phyloP scores from a whole-genome alignment of 306 rosid genomes.

The Prunus mume region DNA sequence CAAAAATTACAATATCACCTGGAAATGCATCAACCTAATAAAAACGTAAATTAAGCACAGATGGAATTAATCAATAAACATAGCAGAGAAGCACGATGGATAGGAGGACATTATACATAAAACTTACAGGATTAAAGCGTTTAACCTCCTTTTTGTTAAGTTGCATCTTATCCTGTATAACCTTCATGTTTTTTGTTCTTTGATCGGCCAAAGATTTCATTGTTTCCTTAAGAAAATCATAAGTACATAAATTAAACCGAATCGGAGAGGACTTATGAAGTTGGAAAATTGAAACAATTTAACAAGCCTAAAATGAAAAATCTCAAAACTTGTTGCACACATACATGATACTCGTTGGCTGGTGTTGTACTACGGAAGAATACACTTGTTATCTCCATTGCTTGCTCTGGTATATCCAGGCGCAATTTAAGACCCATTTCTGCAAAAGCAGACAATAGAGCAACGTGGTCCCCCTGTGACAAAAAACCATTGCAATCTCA shows the following conservation, averaged over 20 bases:
- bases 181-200: conserved; percentile 75
- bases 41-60: conserved; percentile 14
- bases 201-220: conserved; percentile 63
- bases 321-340: conserved; percentile 23
- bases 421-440: conserved; percentile 98
- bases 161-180: conserved; percentile 83
- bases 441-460: conserved; percentile 90
- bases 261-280: not conserved
- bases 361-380: conserved; percentile 84
- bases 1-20: conserved; percentile 94
- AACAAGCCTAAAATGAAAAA: conserved; percentile 14
- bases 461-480: conserved; percentile 86
- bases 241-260: conserved; percentile 24
- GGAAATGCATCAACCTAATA: conserved; percentile 97
- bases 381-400: conserved; percentile 72
- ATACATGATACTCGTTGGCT: conserved; percentile 66
- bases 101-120: conserved; percentile 21
- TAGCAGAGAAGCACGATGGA: conserved; percentile 17
- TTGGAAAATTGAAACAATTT: conserved; percentile 5
- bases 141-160: conserved; percentile 73
- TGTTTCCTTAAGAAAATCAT: conserved; percentile 53
- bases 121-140: conserved; percentile 93
- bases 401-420: conserved; percentile 94
- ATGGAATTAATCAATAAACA: conserved; percentile 10
- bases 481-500: conserved; percentile 29